Conservation (phyloP, 208 protist genomes). For the Naegleria lovaniensis region DNA sequence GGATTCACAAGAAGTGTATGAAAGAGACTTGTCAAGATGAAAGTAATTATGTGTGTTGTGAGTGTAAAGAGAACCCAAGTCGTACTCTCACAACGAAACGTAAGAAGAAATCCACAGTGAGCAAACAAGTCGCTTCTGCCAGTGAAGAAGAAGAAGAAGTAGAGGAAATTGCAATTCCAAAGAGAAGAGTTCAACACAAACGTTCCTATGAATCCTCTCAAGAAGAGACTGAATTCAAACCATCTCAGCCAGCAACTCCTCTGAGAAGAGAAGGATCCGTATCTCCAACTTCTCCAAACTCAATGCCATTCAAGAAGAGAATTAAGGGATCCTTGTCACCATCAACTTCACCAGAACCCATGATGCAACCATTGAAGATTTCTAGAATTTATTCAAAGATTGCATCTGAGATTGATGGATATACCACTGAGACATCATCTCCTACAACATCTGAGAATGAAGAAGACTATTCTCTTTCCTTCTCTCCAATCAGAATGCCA, state of each 20-base stretch:
- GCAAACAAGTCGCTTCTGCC: background rate
- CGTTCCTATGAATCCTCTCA: background rate
- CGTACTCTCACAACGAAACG: background rate
- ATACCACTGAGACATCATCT: background rate
- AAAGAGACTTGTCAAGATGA: background rate
- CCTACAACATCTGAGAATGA: background rate
- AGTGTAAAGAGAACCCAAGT: background rate
- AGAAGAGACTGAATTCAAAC: background rate
- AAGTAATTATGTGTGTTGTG: background rate
- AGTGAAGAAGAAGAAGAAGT: background rate
- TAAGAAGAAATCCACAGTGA: background rate
- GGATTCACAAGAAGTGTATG: slow-evolving; percentile 24
- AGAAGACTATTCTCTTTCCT: background rate
- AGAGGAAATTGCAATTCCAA: background rate
- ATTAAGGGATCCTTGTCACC: background rate
- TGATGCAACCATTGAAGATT: background rate
- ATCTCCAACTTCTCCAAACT: background rate
- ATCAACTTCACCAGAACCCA: background rate
- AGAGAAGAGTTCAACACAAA: background rate
- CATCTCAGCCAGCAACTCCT: background rate
- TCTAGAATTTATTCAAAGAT: background rate
- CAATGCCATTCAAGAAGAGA: background rate
- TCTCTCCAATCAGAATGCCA: background rate
- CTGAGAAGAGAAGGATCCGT: background rate
- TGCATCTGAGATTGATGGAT: background rate